A percentile compares a stretch with the other conserved stretches of the same genome.
phyloP scores from a whole-genome alignment of 495 filamentous ascomycete genomes.

The Neurospora sublineolata region DNA sequence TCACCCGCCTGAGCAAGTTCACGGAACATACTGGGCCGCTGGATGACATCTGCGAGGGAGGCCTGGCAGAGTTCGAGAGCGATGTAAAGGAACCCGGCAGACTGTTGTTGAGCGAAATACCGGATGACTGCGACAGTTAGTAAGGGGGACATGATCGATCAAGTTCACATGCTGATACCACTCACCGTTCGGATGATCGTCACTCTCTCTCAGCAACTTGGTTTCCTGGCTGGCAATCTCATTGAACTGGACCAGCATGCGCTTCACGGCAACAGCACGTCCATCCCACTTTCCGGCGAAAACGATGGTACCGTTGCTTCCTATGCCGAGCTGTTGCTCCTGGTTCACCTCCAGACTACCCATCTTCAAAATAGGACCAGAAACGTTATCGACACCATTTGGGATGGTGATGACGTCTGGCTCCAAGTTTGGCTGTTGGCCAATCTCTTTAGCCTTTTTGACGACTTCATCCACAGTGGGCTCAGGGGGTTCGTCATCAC shows the following conservation, averaged over 20 bases:
- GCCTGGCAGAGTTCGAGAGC: constrained; percentile 92
- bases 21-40: constrained; percentile 43
- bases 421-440: constrained; percentile 39
- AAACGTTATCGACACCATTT: constrained; percentile 42
- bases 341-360: constrained; percentile 63
- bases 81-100: constrained; percentile 88
- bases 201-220: constrained; percentile 76
- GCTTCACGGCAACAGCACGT: constrained; percentile 87
- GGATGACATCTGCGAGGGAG: constrained; percentile 78
- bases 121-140: constrained; percentile 58
- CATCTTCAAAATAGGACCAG: constrained; percentile 52
- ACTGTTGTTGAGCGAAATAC: constrained; percentile 84
- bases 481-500: constrained; percentile 27
- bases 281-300: constrained; percentile 81
- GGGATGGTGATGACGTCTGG: constrained; percentile 42
- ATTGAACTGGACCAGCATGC: constrained; percentile 89
- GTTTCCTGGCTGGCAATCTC: constrained; percentile 94
- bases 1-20: constrained; percentile 42
- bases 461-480: constrained; percentile 34
- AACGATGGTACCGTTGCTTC: constrained; percentile 79
- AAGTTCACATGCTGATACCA: neutral
- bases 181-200: constrained; percentile 76
- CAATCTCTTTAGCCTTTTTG: constrained; percentile 32
- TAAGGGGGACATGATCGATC: neutral
- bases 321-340: constrained; percentile 61